Percentiles rank a stretch among this genome's conserved stretches.
phyloP scores from a whole-genome alignment of 192 early-diverging fungal species.

The Podila horticola region DNA sequence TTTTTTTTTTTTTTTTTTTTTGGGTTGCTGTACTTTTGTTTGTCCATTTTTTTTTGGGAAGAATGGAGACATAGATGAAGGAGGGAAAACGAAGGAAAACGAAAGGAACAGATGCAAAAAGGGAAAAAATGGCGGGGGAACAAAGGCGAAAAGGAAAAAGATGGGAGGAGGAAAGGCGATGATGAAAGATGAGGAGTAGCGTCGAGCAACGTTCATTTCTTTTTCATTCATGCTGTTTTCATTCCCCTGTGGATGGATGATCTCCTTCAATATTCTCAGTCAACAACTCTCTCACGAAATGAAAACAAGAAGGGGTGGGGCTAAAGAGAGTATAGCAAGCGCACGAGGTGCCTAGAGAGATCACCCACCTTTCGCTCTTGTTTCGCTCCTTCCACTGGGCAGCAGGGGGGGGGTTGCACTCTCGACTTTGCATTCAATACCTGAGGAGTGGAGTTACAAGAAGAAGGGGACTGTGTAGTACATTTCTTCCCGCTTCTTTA shows the following conservation, averaged over 20 bases:
- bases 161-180: neutral
- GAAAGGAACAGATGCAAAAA: neutral
- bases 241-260: neutral
- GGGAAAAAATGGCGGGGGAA: constrained; percentile 1
- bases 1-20: neutral
- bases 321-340: too few species aligned
- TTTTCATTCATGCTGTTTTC: neutral
- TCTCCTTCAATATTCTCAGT: too few species aligned
- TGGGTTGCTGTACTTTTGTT: neutral
- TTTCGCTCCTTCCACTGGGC: too few species aligned
- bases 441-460: too few species aligned
- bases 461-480: too few species aligned
- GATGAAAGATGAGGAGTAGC: neutral
- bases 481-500: too few species aligned
- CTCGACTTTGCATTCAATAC: too few species aligned
- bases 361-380: too few species aligned
- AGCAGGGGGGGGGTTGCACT: too few species aligned
- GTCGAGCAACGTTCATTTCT: neutral
- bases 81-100: constrained; percentile 1
- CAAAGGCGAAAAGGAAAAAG: neutral
- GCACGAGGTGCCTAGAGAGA: too few species aligned
- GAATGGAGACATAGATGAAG: neutral
- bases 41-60: neutral
- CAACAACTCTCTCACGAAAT: too few species aligned
- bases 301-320: too few species aligned